Conservation (phyloP, 23 red algal genomes). For the Gracilaria vermiculophylla region DNA sequence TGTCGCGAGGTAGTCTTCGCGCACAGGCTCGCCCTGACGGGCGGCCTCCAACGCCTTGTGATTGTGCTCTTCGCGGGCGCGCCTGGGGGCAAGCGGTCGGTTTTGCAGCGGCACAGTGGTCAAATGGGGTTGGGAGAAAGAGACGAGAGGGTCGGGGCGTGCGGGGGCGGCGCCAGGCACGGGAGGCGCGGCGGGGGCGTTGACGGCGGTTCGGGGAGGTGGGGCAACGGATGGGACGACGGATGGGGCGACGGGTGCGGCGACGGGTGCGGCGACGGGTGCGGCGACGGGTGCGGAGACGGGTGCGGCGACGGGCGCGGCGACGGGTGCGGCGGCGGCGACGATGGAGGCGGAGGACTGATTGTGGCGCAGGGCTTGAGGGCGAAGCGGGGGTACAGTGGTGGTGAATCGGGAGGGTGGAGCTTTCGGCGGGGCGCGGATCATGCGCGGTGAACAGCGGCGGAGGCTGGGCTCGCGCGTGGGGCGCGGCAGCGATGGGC, state of each 20-base stretch:
- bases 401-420: neutral
- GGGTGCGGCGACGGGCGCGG: neutral
- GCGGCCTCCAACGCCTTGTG: neutral
- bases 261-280: neutral
- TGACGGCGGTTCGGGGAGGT: neutral
- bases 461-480: neutral
- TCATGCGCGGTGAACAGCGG: neutral
- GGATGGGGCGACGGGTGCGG: neutral
- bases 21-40: neutral
- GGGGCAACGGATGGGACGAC: too few species aligned
- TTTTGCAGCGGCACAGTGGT: neutral
- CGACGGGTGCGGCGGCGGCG: neutral
- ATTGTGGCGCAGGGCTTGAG: neutral
- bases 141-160: neutral
- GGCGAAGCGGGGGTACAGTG: neutral
- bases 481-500: neutral
- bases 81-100: neutral
- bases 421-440: constrained; percentile 1
- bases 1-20: neutral
- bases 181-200: neutral
- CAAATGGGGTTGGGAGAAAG: neutral
- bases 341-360: neutral
- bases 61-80: neutral
- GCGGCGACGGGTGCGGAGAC: neutral
- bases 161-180: neutral